Evolutionary conservation across 768 basidiomycete genomes (phyloP).

Genomic region (Phylloporus scabripes): DNA sequence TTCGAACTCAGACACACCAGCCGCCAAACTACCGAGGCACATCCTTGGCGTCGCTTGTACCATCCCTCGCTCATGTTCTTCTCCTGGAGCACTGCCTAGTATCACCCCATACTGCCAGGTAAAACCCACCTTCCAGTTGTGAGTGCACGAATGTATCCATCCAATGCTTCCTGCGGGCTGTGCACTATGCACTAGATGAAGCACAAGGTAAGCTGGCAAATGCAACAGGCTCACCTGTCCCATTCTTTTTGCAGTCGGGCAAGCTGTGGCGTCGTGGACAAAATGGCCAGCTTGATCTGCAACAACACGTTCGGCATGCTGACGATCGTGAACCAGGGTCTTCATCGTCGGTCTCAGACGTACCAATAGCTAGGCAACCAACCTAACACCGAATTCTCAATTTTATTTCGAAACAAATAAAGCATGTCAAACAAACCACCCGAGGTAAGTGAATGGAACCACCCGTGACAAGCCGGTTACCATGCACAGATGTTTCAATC

Average conservation of each 20-base stretch:
- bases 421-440: background rate
- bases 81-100: background rate
- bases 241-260: background rate
- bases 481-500: background rate
- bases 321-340: background rate
- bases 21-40: background rate
- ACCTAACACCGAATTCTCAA: background rate
- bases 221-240: background rate
- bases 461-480: background rate
- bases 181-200: background rate
- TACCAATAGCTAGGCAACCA: background rate
- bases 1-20: constrained; percentile 24
- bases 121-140: background rate
- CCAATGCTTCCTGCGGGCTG: background rate
- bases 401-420: background rate
- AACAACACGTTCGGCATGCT: background rate
- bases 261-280: background rate
- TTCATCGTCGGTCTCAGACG: background rate
- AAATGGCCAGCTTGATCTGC: background rate
- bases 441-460: background rate
- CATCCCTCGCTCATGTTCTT: constrained; percentile 6
- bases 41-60: background rate
- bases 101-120: too few species aligned
- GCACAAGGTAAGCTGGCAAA: background rate
- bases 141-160: background rate